These are phyloP conservation scores for Yarrowia galli DNA, from an alignment of 1,139 yeast species.

Conservation along the genomic window DNA sequence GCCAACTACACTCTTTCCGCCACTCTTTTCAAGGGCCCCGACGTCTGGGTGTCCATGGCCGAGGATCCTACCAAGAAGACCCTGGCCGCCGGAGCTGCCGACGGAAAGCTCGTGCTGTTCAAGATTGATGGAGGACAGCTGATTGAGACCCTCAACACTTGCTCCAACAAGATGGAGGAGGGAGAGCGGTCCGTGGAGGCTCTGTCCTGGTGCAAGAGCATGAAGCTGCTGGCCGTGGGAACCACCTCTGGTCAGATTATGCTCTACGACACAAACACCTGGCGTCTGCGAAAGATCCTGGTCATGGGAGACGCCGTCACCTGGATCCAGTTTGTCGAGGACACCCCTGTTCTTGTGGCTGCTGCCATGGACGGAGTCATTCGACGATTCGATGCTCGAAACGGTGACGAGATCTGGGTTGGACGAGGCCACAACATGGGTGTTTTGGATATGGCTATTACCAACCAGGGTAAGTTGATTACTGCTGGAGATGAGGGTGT, in stretches of 20 bases:
- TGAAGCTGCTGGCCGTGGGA: constrained; percentile 77
- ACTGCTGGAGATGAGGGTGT: constrained; percentile 99
- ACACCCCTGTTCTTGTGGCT: constrained; percentile 67
- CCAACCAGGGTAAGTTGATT: constrained; percentile 71
- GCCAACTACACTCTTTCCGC: constrained; percentile 66
- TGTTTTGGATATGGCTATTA: constrained; percentile 77
- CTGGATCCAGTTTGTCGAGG: constrained; percentile 68
- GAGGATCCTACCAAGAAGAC: constrained; percentile 58
- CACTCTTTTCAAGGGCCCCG: constrained; percentile 67
- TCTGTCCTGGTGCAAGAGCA: constrained; percentile 75
- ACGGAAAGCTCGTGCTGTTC: constrained; percentile 80
- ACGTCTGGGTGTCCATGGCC: constrained; percentile 86
- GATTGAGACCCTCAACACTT: constrained; percentile 60
- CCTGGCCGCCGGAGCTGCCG: constrained; percentile 79
- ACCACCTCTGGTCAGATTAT: constrained; percentile 86
- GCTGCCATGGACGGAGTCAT: constrained; percentile 86
- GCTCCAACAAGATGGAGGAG: constrained; percentile 68
- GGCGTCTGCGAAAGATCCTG: constrained; percentile 78
- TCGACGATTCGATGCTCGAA: constrained; percentile 87
- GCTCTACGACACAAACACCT: constrained; percentile 80
- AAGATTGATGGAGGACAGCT: constrained; percentile 77
- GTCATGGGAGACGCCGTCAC: constrained; percentile 84
- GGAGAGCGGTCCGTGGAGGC: constrained; percentile 87
- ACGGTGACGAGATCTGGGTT: constrained; percentile 74
- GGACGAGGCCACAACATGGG: constrained; percentile 97